Base-by-base conservation (phyloP, 345 rosid species). In the Carallia brachiata region DNA sequence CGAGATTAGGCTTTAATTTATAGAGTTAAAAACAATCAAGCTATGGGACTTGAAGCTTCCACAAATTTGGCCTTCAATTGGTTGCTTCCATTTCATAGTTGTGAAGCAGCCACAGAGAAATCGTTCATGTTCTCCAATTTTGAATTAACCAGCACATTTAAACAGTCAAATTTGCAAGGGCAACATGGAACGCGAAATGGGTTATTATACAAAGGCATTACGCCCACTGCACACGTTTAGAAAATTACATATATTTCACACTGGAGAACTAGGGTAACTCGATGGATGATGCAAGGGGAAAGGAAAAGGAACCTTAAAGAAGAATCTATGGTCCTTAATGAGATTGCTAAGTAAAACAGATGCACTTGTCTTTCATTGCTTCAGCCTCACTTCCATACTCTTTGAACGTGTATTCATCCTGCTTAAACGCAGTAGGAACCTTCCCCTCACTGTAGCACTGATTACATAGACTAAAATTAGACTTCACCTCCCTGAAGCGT, bases 371-470 rank as follows among this genome's bases (percentile, higher is more conserved):
- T 82, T 89, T 95, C 93, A 89, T 79, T 4, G 94, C 91, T 74
- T 89, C 96, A 13, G 75, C 60, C 76, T 87, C 98, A 66, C 83
- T 85, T 37, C 70, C 94, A 39, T 90, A 89, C 80, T 95, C 98
- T 69, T 85, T 84, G 86, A 95, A 92, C 76, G 78, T 85, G 76
- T 92, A 88, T 62, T 89, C 98, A 58, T 89, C 93, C 72, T 82
- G 99, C 78, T 84, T 90, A 73, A 74, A 80, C 44, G 83, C 61
- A n/a, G 89, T 70, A 56, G 99, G 92, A 62, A 95, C 96, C 78
- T 95, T 95, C 52, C 99, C 97, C 80, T 95, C 98, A 40, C 99
- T 83, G 74, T 92, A 95, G 74, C 99, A 95, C 67, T 86, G 94
- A 77, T 82, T 90, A 80, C 99, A 95, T 66, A 95, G 78, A 74